These are phyloP conservation scores for Ustilago vetiveriae DNA, from an alignment of 1,284 basidiomycete genomes.

Conservation along the genomic window DNA sequence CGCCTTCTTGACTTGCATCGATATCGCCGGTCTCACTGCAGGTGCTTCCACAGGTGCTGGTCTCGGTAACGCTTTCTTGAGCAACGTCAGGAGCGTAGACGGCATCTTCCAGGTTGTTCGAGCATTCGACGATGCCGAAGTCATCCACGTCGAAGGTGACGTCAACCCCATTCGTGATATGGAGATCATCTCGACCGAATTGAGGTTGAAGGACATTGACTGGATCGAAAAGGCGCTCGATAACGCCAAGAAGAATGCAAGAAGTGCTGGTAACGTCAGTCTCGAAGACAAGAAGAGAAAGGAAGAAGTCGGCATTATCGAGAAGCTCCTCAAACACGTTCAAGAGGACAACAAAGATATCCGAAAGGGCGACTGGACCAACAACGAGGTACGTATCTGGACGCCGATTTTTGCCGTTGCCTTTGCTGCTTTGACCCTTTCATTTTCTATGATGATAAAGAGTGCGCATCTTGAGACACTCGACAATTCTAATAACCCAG, in stretches of 20 bases:
- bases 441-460: slow-evolving; percentile 76
- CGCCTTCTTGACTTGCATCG: slow-evolving; percentile 96
- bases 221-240: slow-evolving; percentile 96
- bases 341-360: slow-evolving; percentile 88
- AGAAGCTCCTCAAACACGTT: slow-evolving; percentile 84
- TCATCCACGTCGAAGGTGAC: slow-evolving; percentile 99
- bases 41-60: slow-evolving; percentile 98
- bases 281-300: slow-evolving; percentile 95
- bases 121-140: slow-evolving; percentile 97
- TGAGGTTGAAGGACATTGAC: slow-evolving; percentile 93
- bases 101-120: slow-evolving; percentile 99
- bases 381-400: slow-evolving; percentile 86
- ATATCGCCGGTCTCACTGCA: slow-evolving; percentile 96
- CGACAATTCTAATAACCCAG: slow-evolving; percentile 75
- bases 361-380: slow-evolving; percentile 91
- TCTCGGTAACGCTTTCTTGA: slow-evolving; percentile 96
- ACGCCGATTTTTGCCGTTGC: slow-evolving; percentile 14
- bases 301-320: slow-evolving; percentile 86
- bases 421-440: too few relatives aligned
- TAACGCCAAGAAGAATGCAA: slow-evolving; percentile 59
- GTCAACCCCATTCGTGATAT: slow-evolving; percentile 96
- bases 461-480: slow-evolving; percentile 72
- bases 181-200: slow-evolving; percentile 88
- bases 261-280: slow-evolving; percentile 74
- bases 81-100: slow-evolving; percentile 96